Base-by-base conservation (phyloP, 176 grass and related monocot species). In the Phoenix dactylifera region DNA sequence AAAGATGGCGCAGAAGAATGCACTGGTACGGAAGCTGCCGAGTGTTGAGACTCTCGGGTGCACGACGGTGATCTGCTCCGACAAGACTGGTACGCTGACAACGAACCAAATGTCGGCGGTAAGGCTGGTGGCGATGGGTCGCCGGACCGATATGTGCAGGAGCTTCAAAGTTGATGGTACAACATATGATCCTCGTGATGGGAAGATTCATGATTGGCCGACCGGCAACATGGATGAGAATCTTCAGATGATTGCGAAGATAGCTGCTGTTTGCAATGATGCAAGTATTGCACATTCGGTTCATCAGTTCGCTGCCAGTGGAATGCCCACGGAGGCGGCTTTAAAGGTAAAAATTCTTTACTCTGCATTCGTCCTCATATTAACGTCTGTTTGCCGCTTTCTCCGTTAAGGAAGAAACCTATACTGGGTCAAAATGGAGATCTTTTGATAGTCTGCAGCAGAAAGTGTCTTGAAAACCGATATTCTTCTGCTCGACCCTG, bases 51-150 rank as follows among this genome's bases (percentile, higher is more conserved):
- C 74, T 2, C 19, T 77, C 17, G 74, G 74, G 6, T 77, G 74
- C 66, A 77, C 74, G 3, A 77, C 74, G 5, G 74, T 77, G 17
- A 77, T 77, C 44, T 77, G 74, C 15, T 77, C 74, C 18, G 74
- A 77, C 23, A 77, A 77, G 54, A 77, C 74, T 16, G 74, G 74
- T 19, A 77, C 74, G 4, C 55, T 77, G 12, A 77, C 74, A 0
- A 77, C 74, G 4, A 77, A 77, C 30, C 74, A 77, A 58, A 77
- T 77, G 74, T 77, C 74, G 4, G 74, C 55, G 15, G 74, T 77
- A 4, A 52, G 39, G 24, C 15, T 77, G 5, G 64, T 77, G 16
- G 74, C 64, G 4, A 77, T 61, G 65, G 44, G 55, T 19, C 57
- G 15, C 20, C 12, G 22, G 7, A 24, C 15, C 16, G n/a, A 52